Conservation (phyloP, 345 rosid species). For the Rhizophora mangle region DNA sequence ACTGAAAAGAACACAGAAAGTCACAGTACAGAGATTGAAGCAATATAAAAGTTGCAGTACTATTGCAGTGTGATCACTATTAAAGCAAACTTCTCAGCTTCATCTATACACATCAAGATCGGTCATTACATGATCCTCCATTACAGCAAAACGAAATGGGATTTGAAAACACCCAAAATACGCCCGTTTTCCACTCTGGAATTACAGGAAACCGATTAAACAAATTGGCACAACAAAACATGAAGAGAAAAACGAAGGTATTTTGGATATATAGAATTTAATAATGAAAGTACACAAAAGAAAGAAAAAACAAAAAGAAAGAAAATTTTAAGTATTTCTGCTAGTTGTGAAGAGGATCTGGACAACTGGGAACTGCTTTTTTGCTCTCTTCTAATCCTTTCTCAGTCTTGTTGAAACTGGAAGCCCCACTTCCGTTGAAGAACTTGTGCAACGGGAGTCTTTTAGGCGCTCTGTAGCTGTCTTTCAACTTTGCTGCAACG, state of each 20-base stretch:
- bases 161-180: slow-evolving; percentile 45
- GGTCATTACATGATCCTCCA: slow-evolving; percentile 1
- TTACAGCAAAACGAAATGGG: not conserved
- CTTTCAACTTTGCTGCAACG: not conserved
- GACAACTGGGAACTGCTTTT: slow-evolving; percentile 78
- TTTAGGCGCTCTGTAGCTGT: slow-evolving; percentile 4
- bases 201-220: slow-evolving; percentile 9
- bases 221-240: slow-evolving; percentile 10
- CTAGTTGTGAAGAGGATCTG: slow-evolving; percentile 94
- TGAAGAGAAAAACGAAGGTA: slow-evolving; percentile 53
- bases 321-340: slow-evolving; percentile 17
- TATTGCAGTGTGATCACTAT: not conserved
- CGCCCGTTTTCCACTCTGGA: slow-evolving; percentile 44
- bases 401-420: slow-evolving; percentile 27
- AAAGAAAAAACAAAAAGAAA: not conserved
- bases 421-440: slow-evolving; percentile 31
- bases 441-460: slow-evolving; percentile 33
- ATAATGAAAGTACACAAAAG: no score
- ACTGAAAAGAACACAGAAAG: not conserved
- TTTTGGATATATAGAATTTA: slow-evolving; percentile 37
- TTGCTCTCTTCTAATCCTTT: slow-evolving; percentile 51
- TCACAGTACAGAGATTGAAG: slow-evolving; percentile 2
- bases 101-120: slow-evolving; percentile 19
- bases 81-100: slow-evolving; percentile 10
- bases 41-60: not conserved